Evolutionary conservation across 2,329 filamentous ascomycete species (phyloP).

Genomic region (Sporothrix pallida): DNA sequence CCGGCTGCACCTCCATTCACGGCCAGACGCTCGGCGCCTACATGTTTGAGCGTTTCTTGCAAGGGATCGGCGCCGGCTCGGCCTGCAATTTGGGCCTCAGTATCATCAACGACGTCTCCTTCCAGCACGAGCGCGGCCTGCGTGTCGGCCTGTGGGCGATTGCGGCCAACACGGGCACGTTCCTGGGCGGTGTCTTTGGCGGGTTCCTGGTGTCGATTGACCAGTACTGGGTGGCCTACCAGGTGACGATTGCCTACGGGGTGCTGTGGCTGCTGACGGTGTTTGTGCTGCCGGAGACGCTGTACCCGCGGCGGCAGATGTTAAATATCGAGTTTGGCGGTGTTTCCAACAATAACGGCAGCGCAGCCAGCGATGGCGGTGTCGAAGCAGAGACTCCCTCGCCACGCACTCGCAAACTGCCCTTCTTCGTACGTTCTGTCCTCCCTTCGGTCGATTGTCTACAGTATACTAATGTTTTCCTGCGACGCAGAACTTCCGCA

Average conservation of each 20-base stretch:
- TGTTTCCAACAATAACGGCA: too few species aligned
- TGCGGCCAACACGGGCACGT: conserved; percentile 58
- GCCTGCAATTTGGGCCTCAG: conserved; percentile 61
- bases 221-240: conserved; percentile 60
- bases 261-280: conserved; percentile 55
- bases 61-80: conserved; percentile 61
- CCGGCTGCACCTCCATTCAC: conserved; percentile 44
- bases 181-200: conserved; percentile 51
- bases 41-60: conserved; percentile 64
- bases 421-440: conserved; percentile 20
- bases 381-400: background rate
- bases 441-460: background rate
- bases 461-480: conserved; percentile 44
- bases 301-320: conserved; percentile 61
- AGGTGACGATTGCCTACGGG: conserved; percentile 59
- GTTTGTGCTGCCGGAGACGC: conserved; percentile 59
- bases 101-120: conserved; percentile 61
- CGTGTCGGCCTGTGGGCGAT: conserved; percentile 64
- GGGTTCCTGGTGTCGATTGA: conserved; percentile 57
- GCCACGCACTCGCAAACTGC: conserved; percentile 23
- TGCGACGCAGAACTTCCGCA: conserved; percentile 52
- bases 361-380: background rate
- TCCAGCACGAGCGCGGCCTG: conserved; percentile 60
- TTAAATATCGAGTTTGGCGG: conserved; percentile 41
- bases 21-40: conserved; percentile 53